Percentiles rank a stretch among this genome's conserved stretches.
Evolutionary conservation across 371 early-diverging fungal species (phyloP).

Genomic region (Saksenaea vasiformis): DNA sequence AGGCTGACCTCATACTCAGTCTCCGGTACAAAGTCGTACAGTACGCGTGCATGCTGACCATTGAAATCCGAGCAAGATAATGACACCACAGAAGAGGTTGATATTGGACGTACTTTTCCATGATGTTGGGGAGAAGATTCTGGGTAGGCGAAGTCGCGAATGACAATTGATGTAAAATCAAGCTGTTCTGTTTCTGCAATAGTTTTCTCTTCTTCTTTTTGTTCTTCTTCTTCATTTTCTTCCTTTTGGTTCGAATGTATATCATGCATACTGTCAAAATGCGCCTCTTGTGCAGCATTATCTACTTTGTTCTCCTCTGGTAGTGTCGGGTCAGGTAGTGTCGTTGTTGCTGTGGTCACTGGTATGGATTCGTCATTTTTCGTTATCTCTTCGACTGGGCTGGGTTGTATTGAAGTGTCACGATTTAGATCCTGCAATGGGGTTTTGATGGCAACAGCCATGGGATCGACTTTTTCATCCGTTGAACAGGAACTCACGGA

Average conservation of each 20-base stretch:
- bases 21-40: constrained; percentile 76
- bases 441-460: background rate
- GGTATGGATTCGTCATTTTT: background rate
- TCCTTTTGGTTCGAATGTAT: constrained; percentile 1
- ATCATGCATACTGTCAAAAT: background rate
- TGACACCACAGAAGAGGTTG: constrained; percentile 20
- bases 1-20: constrained; percentile 67
- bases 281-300: background rate
- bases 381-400: constrained; percentile 1
- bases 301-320: constrained; percentile 3
- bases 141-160: constrained; percentile 76
- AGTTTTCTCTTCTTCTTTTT: background rate
- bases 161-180: constrained; percentile 20
- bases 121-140: constrained; percentile 58
- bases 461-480: constrained; percentile 6
- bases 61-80: constrained; percentile 32
- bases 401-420: background rate
- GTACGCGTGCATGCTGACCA: constrained; percentile 54
- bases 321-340: background rate
- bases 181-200: background rate
- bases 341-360: background rate
- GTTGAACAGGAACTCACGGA: constrained; percentile 9
- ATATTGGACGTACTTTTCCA: constrained; percentile 42
- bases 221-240: background rate
- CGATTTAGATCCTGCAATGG: background rate